Percentiles rank a stretch among this genome's conserved stretches.
Evolutionary conservation across 225 moss, liverwort and hornwort genomes (phyloP).

Genomic region (Marchantia paleacea): DNA sequence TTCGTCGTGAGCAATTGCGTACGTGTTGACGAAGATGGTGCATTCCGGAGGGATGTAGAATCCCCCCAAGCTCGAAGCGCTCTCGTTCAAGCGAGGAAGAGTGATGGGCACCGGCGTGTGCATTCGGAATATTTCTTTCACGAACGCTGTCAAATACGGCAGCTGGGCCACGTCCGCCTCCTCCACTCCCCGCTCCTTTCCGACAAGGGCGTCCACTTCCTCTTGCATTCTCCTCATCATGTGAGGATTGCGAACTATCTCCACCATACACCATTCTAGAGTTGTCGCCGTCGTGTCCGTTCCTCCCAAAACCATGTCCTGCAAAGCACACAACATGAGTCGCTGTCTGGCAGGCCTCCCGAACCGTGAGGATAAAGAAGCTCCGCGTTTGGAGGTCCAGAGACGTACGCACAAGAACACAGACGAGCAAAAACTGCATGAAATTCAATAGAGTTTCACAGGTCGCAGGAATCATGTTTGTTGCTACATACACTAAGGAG

Average conservation of each 20-base stretch:
- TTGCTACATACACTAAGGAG: slow-evolving; percentile 34
- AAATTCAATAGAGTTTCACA: background rate
- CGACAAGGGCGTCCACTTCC: slow-evolving; percentile 40
- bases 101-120: slow-evolving; percentile 43
- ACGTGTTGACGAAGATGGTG: slow-evolving; percentile 42
- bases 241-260: slow-evolving; percentile 37
- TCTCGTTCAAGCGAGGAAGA: slow-evolving; percentile 39
- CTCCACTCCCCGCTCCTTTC: slow-evolving; percentile 36
- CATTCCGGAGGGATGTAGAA: slow-evolving; percentile 39
- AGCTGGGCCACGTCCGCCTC: slow-evolving; percentile 41
- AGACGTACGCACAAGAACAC: background rate
- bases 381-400: no score
- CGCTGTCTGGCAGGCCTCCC: no score
- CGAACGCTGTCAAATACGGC: slow-evolving; percentile 35
- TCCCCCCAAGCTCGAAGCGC: slow-evolving; percentile 34
- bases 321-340: background rate
- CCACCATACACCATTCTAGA: slow-evolving; percentile 47
- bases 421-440: background rate
- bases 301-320: slow-evolving; percentile 47
- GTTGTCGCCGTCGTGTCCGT: slow-evolving; percentile 48
- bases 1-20: slow-evolving; percentile 45
- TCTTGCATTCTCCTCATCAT: slow-evolving; percentile 30
- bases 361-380: background rate
- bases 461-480: background rate
- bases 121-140: slow-evolving; percentile 44